A percentile compares a stretch with the other conserved stretches of the same genome.
These are phyloP conservation scores for Olyra latifolia DNA, from an alignment of 176 grass and related monocot species.

Conservation along the genomic window DNA sequence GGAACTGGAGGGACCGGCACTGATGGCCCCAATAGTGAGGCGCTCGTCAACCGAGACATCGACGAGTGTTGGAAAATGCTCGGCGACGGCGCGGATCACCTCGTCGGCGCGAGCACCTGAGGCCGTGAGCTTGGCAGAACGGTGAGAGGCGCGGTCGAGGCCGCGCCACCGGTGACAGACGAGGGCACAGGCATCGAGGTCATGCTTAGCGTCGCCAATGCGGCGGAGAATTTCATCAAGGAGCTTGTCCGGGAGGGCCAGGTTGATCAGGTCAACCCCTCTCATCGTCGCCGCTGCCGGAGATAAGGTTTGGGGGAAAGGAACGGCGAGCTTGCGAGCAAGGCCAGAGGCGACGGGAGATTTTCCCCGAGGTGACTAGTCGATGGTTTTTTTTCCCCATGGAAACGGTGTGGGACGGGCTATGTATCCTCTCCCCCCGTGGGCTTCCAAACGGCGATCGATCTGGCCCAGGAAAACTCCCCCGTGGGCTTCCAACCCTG, in stretches of 20 bases:
- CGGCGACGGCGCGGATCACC: constrained; percentile 42
- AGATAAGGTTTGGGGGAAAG: neutral
- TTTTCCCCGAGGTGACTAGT: too few species aligned
- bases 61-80: constrained; percentile 51
- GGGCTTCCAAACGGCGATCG: too few species aligned
- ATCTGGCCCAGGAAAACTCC: too few species aligned
- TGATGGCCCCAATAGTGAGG: neutral
- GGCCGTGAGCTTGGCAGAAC: constrained; percentile 48
- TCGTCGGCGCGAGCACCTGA: constrained; percentile 58
- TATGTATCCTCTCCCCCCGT: too few species aligned
- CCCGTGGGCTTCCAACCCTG: too few species aligned
- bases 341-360: too few species aligned
- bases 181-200: constrained; percentile 69
- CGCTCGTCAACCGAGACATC: constrained; percentile 65
- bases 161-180: constrained; percentile 68
- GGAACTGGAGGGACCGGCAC: neutral
- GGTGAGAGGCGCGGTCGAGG: constrained; percentile 58
- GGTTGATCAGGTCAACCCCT: constrained; percentile 68
- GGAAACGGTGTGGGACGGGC: too few species aligned
- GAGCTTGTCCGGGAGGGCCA: constrained; percentile 59
- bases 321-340: too few species aligned
- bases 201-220: constrained; percentile 50
- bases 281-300: constrained; percentile 46
- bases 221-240: constrained; percentile 55
- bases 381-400: too few species aligned